Evolutionary conservation across 192 early-diverging fungal genomes (phyloP).

Genomic region (Rhizoclosmatium globosum): DNA sequence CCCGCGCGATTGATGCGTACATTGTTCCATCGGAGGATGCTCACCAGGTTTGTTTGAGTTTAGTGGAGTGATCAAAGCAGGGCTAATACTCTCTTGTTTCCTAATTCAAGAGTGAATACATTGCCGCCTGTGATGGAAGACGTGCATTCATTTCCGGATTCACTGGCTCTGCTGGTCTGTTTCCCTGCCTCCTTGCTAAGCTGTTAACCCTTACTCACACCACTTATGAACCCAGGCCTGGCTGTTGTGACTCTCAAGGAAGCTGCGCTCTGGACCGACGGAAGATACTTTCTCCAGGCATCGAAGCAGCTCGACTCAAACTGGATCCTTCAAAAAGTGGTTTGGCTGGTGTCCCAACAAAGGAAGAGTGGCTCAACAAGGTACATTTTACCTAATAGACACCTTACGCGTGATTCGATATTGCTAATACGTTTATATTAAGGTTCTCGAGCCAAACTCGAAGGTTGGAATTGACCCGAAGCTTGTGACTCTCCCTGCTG

Average conservation of each 20-base stretch:
- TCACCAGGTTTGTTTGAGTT: conserved; percentile 87
- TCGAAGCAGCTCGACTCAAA: conserved; percentile 88
- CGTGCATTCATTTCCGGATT: no score
- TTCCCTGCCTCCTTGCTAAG: no score
- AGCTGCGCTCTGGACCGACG: conserved; percentile 95
- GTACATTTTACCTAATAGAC: conserved; percentile 13
- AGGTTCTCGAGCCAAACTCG: conserved; percentile 68
- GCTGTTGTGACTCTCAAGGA: conserved; percentile 83
- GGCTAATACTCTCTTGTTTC: no score
- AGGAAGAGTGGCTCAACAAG: conserved; percentile 87
- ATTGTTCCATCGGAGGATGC: conserved; percentile 96
- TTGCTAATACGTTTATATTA: no score
- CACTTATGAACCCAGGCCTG: conserved; percentile 60
- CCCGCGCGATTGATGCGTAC: conserved; percentile 53
- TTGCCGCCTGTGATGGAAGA: conserved; percentile 88
- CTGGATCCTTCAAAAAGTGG: conserved; percentile 97
- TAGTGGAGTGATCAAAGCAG: no score
- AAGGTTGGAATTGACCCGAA: conserved; percentile 93
- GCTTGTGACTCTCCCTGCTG: conserved; percentile 79
- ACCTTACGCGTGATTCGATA: neutral
- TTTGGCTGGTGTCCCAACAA: conserved; percentile 84
- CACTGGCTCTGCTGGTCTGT: conserved; percentile 89
- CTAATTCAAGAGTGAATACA: conserved; percentile 95
- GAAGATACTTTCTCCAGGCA: conserved; percentile 97
- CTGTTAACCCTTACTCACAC: neutral